These are phyloP conservation scores for Dactylella cylindrospora DNA, from an alignment of 2,329 filamentous ascomycete genomes.

Conservation along the genomic window DNA sequence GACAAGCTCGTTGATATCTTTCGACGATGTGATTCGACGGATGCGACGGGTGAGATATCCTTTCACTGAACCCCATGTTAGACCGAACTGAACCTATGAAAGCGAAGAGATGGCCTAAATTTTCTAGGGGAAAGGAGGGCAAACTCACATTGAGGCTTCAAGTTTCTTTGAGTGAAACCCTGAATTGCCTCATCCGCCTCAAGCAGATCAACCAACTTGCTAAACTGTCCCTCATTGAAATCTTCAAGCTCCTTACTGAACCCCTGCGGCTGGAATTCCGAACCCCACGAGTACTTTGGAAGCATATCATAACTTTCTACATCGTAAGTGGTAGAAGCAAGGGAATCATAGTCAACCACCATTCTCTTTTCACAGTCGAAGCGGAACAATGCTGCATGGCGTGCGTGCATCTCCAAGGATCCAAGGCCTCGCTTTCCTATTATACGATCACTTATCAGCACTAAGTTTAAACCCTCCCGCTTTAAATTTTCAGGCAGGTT, in stretches of 20 bases:
- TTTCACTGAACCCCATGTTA: conserved; percentile 37
- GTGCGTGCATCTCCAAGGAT: conserved; percentile 32
- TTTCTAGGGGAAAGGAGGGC: background rate
- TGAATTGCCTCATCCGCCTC: conserved; percentile 11
- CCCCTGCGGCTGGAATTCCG: conserved; percentile 7
- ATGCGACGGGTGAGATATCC: conserved; percentile 48
- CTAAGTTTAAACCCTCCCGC: too few relatives aligned
- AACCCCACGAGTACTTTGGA: conserved; percentile 47
- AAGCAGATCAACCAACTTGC: conserved; percentile 21
- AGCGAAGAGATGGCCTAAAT: background rate
- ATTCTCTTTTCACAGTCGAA: conserved; percentile 34
- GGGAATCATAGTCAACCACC: conserved; percentile 20
- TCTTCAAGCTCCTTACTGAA: conserved; percentile 41
- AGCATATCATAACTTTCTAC: conserved; percentile 46
- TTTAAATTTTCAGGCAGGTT: too few relatives aligned
- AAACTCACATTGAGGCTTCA: conserved; percentile 12
- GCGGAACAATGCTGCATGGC: conserved; percentile 28
- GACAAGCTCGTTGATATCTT: conserved; percentile 40
- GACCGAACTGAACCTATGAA: conserved; percentile 42
- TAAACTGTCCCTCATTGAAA: conserved; percentile 46
- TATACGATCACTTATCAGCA: conserved; percentile 4
- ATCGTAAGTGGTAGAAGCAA: conserved; percentile 42
- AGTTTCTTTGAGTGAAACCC: background rate
- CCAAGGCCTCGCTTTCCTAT: conserved; percentile 24
- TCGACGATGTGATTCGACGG: conserved; percentile 44